Conservation (phyloP, 208 protist genomes). For the Trypanosoma mega region DNA sequence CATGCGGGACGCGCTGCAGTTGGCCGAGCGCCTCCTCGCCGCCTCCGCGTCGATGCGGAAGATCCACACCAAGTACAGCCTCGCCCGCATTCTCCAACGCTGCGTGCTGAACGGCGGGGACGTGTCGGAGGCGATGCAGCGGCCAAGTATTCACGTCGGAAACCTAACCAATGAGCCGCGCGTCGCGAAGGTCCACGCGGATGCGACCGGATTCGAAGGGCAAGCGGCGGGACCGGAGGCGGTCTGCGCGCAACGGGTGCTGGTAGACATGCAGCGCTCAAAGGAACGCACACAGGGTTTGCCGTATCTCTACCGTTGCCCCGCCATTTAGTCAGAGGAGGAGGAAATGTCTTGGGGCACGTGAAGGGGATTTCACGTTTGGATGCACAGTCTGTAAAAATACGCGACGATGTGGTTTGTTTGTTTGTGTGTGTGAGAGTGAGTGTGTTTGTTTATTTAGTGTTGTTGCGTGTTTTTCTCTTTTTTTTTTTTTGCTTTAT, state of each 20-base stretch:
- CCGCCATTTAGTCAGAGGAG: slow-evolving; percentile 59
- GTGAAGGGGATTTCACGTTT: too few species aligned
- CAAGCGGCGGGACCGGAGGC: slow-evolving; percentile 4
- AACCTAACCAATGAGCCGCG: slow-evolving; percentile 33
- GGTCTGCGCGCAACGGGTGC: slow-evolving; percentile 34
- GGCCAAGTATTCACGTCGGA: slow-evolving; percentile 14
- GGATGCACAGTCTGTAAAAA: too few species aligned
- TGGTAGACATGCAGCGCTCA: slow-evolving; percentile 77
- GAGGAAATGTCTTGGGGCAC: neutral
- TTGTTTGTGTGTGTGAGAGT: slow-evolving; percentile 11
- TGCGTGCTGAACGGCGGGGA: slow-evolving; percentile 61
- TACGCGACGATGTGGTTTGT: too few species aligned
- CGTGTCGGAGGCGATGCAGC: slow-evolving; percentile 41
- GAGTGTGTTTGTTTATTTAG: slow-evolving; percentile 9
- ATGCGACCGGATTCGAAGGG: slow-evolving; percentile 25
- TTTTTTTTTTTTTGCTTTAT: neutral
- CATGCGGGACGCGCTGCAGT: slow-evolving; percentile 62
- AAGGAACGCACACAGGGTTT: slow-evolving; percentile 87
- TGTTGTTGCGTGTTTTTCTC: neutral
- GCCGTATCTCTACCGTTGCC: slow-evolving; percentile 91
- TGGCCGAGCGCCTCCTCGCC: slow-evolving; percentile 86
- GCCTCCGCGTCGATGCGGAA: slow-evolving; percentile 79
- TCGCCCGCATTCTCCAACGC: slow-evolving; percentile 77
- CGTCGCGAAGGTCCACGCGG: slow-evolving; percentile 52
- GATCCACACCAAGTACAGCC: slow-evolving; percentile 83